Evolutionary conservation across 2,329 filamentous ascomycete genomes (phyloP).

Genomic region (Tolypocladium ovalisporum): DNA sequence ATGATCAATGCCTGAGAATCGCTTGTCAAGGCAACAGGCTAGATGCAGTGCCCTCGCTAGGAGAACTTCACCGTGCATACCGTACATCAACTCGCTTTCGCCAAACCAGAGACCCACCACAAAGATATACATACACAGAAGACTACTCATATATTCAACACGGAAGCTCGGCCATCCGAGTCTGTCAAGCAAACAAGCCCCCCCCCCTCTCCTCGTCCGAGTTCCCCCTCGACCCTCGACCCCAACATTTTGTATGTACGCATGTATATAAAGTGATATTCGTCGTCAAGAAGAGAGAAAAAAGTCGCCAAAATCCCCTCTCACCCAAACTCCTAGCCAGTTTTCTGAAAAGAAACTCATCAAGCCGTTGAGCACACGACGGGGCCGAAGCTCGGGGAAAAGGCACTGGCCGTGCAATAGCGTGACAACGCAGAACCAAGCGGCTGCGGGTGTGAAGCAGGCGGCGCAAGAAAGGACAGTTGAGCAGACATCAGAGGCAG

Average conservation of each 20-base stretch:
- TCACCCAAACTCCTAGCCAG: neutral
- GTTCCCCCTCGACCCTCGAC: neutral
- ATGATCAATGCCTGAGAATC: too few relatives aligned
- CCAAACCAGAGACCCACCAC: neutral
- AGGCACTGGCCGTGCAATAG: neutral
- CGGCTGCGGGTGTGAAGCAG: neutral
- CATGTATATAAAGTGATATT: constrained; percentile 10
- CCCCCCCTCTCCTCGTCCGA: neutral
- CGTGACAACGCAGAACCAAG: neutral
- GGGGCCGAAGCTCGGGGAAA: neutral
- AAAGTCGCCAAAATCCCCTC: neutral
- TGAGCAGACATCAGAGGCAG: neutral
- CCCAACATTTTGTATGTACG: constrained; percentile 2
- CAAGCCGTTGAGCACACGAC: neutral
- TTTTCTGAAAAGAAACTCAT: neutral
- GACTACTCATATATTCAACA: neutral
- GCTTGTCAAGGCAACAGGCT: neutral
- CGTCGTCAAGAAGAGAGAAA: neutral
- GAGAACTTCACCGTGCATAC: too few relatives aligned
- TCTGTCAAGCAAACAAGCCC: neutral
- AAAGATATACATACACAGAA: neutral
- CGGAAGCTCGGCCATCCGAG: neutral
- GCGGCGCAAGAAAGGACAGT: neutral
- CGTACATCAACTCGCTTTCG: neutral
- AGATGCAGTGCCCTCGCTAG: neutral